Base-by-base conservation (phyloP, 2,329 filamentous ascomycete genomes). In the Fusarium dimerum region DNA sequence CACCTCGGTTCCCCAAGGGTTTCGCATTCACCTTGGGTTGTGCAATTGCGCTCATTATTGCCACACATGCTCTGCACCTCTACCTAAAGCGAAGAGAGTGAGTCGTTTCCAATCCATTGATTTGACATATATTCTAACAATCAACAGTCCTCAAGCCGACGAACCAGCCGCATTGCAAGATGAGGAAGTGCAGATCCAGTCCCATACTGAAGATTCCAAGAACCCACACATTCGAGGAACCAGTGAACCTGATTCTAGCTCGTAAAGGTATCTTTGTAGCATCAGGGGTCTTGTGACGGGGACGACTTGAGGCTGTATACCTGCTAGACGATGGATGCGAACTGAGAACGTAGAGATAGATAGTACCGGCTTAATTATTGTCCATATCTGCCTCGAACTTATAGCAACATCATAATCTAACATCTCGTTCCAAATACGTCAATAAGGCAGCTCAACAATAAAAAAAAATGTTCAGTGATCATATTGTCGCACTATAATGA, bases 1-100 rank as follows among this genome's bases (percentile, higher is more conserved):
- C 66, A 0, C 75, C 75, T 1, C 54, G 69, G 15, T 78, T 69
- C 41, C 63, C 66, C 9, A 77, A 76, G 57, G 75, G 75, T 0
- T 77, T 71, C 39, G 60, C 68, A 0, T 73, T 71, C 48, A 58
- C 65, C 5, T 44, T 74, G n/a, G 68, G 40, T 51, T 42, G 39
- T 20, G 40, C 46, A 8, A 43, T 43, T 5, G 17, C 17, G 3
- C 17, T 48, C 16, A 6, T 48, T 5, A 13, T 48, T 8, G 18
- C 46, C 10, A 43, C 40, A 17, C 47, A 49, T 13, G 40, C 40
- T 15, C 47, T 49, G 7, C 47, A 45, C 11, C 16, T 44, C 1
- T 49, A 49, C 12, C 3, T 49, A 15, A 45, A 45, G 20, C 42
- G 41, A 6, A 49, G 41, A 45, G 47, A 49, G 47, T 49, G 40